Conservation (phyloP, 306 rosid species). For the Sicyos edulis region DNA sequence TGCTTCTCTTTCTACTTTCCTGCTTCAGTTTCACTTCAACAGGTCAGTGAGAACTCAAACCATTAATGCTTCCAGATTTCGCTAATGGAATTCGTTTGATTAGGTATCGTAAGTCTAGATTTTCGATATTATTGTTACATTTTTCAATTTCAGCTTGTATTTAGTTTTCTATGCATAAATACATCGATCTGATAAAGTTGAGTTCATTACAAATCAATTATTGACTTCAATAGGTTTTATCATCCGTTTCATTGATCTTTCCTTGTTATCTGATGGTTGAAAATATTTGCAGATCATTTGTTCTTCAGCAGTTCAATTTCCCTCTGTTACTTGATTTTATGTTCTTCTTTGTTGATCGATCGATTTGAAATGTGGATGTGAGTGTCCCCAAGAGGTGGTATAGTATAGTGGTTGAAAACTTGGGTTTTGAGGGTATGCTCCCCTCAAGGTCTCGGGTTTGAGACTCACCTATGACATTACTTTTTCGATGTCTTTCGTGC, state of each 20-base stretch:
- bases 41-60: conserved; percentile 38
- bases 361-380: neutral
- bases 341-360: neutral
- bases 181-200: too few species aligned
- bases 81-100: conserved; percentile 10
- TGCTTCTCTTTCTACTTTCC: conserved; percentile 42
- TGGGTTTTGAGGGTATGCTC: too few species aligned
- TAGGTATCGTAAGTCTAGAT: too few species aligned
- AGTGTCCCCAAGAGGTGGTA: too few species aligned
- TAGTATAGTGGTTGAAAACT: too few species aligned
- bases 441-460: too few species aligned
- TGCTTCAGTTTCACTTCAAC: conserved; percentile 62
- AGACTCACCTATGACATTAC: too few species aligned
- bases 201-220: too few species aligned
- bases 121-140: too few species aligned
- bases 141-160: too few species aligned
- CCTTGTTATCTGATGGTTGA: neutral
- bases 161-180: too few species aligned
- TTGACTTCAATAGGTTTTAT: neutral
- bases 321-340: neutral
- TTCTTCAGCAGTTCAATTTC: neutral
- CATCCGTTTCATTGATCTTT: neutral
- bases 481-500: too few species aligned
- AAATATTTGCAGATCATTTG: neutral
- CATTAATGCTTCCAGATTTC: neutral